Base-by-base conservation (phyloP, 768 basidiomycete species). In the Collybia sp. region DNA sequence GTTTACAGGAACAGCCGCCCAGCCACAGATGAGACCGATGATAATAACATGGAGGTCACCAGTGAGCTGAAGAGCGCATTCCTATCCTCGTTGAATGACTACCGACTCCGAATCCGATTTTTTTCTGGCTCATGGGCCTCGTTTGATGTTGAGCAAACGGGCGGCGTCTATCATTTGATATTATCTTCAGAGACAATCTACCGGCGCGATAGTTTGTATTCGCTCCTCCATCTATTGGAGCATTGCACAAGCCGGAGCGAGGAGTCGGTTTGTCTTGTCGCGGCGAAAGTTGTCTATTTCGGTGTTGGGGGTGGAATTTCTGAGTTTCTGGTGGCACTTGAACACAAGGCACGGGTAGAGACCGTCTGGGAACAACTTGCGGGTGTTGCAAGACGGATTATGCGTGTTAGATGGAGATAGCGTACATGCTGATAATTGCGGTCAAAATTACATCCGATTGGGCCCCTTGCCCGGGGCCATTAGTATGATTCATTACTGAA, bases 161-260 rank as follows among this genome's bases (percentile, higher is more conserved):
- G 63, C 12, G 68, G 68, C 6, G 58, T 53, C 2, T 92, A 87
- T 64, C 77, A 93, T 55, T 52, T 93, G 36, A 69, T 96, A 2
- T 66, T 98, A 42, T 92, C 93, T 0, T 89, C 90, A 18, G 95
- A 99, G 66, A 98, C 95, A 34, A 91, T 98, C 16, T 98, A 99
- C 58, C 73, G 81, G 19, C 66, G 71, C 10, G 76, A 80, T 1
- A 84, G 78, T 50, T 71, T 95, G 2, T 66, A 68, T 0, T 66
- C 81, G 19, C 68, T 99, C 35, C 62, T 88, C 16, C 54, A 64
- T 31, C 60, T 86, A 15, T 56, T 89, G 60, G 64, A 66, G 42
- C 47, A 58, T 0, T 70, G 76, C 11, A 70, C 69, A 45, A 35
- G 50, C 19, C 46, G 47, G 20, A 46, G 53, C 43, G 41, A 45